Conservation (phyloP, 2,329 filamentous ascomycete genomes). For the Graphiopsis chlorocephala region DNA sequence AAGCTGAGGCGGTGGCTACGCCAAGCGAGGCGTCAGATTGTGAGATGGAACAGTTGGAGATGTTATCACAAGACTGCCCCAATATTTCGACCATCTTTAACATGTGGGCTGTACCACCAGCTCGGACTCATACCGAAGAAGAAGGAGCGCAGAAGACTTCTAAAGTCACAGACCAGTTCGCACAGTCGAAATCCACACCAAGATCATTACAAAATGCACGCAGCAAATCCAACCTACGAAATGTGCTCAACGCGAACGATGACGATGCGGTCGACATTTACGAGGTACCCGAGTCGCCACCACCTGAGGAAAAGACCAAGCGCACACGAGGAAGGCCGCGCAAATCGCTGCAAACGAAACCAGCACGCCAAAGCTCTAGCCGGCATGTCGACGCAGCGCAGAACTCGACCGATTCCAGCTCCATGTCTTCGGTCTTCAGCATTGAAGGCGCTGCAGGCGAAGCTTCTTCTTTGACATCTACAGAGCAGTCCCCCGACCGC, state of each 20-base stretch:
- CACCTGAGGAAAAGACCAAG: conserved; percentile 19
- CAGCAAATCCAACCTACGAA: conserved; percentile 27
- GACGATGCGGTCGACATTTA: conserved; percentile 21
- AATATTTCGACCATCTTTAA: not conserved
- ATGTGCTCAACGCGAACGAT: conserved; percentile 29
- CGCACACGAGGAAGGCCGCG: conserved; percentile 25
- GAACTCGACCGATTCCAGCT: conserved; percentile 11
- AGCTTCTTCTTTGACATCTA: conserved; percentile 7
- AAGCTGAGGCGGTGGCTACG: not conserved
- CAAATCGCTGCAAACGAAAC: conserved; percentile 18
- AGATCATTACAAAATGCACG: conserved; percentile 24
- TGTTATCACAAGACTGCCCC: not conserved
- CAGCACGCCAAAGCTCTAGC: not conserved
- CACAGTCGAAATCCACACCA: not conserved
- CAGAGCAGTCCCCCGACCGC: conserved; percentile 6
- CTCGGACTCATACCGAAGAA: not conserved
- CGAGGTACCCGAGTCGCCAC: conserved; percentile 26
- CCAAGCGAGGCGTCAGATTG: not conserved
- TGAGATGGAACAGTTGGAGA: not conserved
- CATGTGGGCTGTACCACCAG: not conserved
- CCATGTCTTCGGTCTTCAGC: conserved; percentile 16
- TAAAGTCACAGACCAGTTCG: conserved; percentile 9
- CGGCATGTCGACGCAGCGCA: not conserved
- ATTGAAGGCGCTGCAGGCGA: conserved; percentile 1
- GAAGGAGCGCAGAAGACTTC: not conserved